phyloP scores from a whole-genome alignment of 1,284 basidiomycete species.

The Cystobasidium slooffiae region DNA sequence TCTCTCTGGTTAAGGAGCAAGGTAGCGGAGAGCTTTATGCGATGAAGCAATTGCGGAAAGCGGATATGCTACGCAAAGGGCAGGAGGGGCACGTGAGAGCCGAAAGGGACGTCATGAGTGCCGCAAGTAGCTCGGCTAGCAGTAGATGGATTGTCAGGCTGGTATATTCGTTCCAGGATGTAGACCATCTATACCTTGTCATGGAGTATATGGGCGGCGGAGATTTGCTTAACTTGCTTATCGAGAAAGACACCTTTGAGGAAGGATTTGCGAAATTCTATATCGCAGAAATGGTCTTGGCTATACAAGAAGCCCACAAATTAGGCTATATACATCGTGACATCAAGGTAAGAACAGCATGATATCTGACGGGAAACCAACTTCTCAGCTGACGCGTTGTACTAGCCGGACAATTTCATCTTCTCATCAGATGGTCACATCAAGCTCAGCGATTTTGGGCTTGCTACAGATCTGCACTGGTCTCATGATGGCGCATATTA shows the following conservation, averaged over 20 bases:
- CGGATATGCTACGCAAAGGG: conserved; percentile 95
- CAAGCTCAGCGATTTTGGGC: conserved; percentile 91
- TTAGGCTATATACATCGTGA: conserved; percentile 96
- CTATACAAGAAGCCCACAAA: conserved; percentile 89
- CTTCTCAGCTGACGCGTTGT: not conserved
- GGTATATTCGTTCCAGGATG: conserved; percentile 85
- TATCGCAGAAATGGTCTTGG: conserved; percentile 97
- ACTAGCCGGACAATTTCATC: conserved; percentile 77
- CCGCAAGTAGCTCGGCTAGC: conserved; percentile 58
- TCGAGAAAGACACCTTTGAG: conserved; percentile 89
- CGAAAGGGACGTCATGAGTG: conserved; percentile 83
- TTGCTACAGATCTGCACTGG: conserved; percentile 68
- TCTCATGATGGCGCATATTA: conserved; percentile 85
- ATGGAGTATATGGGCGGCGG: conserved; percentile 79
- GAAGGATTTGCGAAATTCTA: conserved; percentile 95
- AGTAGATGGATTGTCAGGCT: conserved; percentile 93
- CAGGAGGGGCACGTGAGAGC: conserved; percentile 95
- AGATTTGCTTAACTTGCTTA: conserved; percentile 91
- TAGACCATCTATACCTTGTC: conserved; percentile 87
- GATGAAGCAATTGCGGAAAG: conserved; percentile 97
- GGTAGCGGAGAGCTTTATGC: conserved; percentile 80
- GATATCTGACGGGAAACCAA: conserved; percentile 53
- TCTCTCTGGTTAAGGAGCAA: conserved; percentile 84
- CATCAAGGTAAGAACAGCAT: conserved; percentile 60
- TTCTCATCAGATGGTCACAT: conserved; percentile 92